Evolutionary conservation across 2,329 filamentous ascomycete species (phyloP).

Genomic region (Lomentospora prolificans): DNA sequence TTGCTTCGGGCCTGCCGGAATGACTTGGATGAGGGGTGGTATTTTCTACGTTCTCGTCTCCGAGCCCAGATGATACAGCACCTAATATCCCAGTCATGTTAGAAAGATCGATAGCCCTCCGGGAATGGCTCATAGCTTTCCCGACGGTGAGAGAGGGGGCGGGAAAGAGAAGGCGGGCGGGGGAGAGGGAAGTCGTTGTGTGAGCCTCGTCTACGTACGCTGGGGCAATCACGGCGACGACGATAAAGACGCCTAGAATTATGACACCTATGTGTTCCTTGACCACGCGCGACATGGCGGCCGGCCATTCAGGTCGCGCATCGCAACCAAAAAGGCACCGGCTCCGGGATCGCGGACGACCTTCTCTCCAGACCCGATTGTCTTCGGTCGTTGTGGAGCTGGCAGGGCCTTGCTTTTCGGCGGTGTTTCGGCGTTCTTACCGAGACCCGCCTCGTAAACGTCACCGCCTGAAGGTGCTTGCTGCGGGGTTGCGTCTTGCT

Average conservation of each 20-base stretch:
- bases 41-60: slow-evolving; percentile 11
- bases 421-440: neutral
- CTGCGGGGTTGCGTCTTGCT: neutral
- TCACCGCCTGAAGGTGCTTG: neutral
- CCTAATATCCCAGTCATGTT: neutral
- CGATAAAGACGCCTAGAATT: slow-evolving; percentile 6
- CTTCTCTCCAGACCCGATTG: neutral
- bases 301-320: neutral
- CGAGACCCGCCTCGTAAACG: neutral
- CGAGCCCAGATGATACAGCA: slow-evolving; percentile 3
- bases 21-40: slow-evolving; percentile 10
- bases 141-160: neutral
- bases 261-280: slow-evolving; percentile 8
- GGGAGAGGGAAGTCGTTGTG: neutral
- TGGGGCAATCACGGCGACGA: slow-evolving; percentile 6
- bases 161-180: neutral
- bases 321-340: neutral
- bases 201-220: neutral
- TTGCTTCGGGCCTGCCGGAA: slow-evolving; percentile 18
- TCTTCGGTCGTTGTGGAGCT: neutral
- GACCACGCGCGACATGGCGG: slow-evolving; percentile 5
- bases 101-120: too few relatives aligned
- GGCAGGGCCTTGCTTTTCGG: neutral
- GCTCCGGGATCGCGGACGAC: neutral
- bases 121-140: too few relatives aligned